Evolutionary conservation across 1,284 basidiomycete species (phyloP).

Genomic region (Butyriboletus appendiculatus): DNA sequence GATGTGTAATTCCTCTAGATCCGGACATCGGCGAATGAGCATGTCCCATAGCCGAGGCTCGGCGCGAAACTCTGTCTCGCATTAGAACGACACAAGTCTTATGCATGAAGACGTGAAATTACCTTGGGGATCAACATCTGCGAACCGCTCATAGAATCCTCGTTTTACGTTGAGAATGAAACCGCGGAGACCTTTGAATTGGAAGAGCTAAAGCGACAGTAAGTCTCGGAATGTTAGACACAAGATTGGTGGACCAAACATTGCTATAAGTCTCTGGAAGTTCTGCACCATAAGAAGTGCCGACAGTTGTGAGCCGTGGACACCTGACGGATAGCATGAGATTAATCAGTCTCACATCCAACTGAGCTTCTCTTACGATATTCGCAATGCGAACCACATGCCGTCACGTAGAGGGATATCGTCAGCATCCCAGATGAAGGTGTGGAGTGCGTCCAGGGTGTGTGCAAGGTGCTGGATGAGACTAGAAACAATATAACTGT

Average conservation of each 20-base stretch:
- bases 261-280: constrained; percentile 57
- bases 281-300: constrained; percentile 59
- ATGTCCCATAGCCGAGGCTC: constrained; percentile 59
- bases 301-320: constrained; percentile 57
- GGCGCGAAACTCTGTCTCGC: constrained; percentile 22
- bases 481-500: constrained; percentile 44
- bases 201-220: constrained; percentile 51
- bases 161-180: constrained; percentile 60
- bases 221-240: constrained; percentile 1
- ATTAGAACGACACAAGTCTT: constrained; percentile 3
- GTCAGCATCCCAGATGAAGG: constrained; percentile 69
- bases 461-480: constrained; percentile 48
- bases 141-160: constrained; percentile 61
- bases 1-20: constrained; percentile 61
- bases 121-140: constrained; percentile 58
- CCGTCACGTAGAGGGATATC: constrained; percentile 65
- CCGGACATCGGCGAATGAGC: constrained; percentile 60
- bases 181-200: constrained; percentile 58
- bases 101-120: constrained; percentile 16
- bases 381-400: constrained; percentile 71
- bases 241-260: constrained; percentile 42
- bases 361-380: constrained; percentile 47
- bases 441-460: constrained; percentile 59
- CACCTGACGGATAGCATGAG: constrained; percentile 45
- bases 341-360: not conserved